These are phyloP conservation scores for Ophiostoma piceae DNA, from an alignment of 2,329 filamentous ascomycete genomes.

Conservation along the genomic window DNA sequence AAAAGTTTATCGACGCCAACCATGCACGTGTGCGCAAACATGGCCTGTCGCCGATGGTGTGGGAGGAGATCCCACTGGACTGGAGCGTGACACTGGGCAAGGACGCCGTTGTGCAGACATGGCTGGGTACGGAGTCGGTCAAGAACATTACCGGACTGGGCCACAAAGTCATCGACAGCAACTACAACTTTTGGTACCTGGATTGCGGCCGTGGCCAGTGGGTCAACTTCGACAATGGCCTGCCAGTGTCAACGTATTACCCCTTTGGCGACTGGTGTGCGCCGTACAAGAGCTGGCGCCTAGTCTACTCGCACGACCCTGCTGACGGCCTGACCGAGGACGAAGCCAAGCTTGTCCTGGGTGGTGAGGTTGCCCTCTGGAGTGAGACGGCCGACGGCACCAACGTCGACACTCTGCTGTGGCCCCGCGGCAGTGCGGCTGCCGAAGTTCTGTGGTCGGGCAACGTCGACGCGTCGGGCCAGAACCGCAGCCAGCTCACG, in stretches of 20 bases:
- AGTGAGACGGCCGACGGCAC: slow-evolving; percentile 69
- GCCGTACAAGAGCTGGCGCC: slow-evolving; percentile 74
- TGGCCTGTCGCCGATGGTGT: slow-evolving; percentile 69
- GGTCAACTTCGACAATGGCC: slow-evolving; percentile 63
- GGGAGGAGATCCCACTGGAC: slow-evolving; percentile 78
- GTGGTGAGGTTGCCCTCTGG: slow-evolving; percentile 80
- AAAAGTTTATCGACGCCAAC: slow-evolving; percentile 67
- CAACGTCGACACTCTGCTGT: slow-evolving; percentile 71
- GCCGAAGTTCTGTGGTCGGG: slow-evolving; percentile 80
- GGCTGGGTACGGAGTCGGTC: slow-evolving; percentile 62
- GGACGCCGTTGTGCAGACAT: slow-evolving; percentile 73
- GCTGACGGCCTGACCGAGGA: slow-evolving; percentile 56
- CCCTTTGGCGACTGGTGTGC: slow-evolving; percentile 78
- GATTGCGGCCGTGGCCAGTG: slow-evolving; percentile 79
- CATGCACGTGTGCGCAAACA: slow-evolving; percentile 59
- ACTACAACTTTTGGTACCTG: slow-evolving; percentile 77
- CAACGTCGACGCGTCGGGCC: slow-evolving; percentile 56
- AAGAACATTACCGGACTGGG: slow-evolving; percentile 56
- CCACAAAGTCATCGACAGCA: slow-evolving; percentile 66
- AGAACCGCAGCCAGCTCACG: slow-evolving; percentile 65
- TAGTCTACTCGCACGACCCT: slow-evolving; percentile 77
- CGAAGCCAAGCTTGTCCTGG: slow-evolving; percentile 63
- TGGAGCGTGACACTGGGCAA: slow-evolving; percentile 70
- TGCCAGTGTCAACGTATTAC: slow-evolving; percentile 48
- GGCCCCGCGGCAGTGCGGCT: slow-evolving; percentile 69